Evolutionary conservation across 495 filamentous ascomycete genomes (phyloP).

Genomic region (Daldinia grandis): DNA sequence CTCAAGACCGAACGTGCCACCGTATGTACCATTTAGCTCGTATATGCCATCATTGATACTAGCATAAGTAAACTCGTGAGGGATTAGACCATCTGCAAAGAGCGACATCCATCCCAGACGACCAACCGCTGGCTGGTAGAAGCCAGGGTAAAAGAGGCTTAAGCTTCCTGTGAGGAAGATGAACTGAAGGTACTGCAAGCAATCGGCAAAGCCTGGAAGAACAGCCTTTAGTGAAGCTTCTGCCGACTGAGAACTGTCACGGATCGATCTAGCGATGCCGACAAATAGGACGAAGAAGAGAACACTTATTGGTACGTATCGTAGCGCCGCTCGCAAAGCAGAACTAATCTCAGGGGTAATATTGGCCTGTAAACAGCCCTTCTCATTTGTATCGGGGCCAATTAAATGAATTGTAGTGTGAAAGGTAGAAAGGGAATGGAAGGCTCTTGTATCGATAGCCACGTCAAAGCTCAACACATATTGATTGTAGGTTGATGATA

Average conservation of each 20-base stretch:
- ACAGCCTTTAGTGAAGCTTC: neutral
- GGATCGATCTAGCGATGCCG: neutral
- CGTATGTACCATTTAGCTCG: conserved; percentile 31
- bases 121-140: conserved; percentile 50
- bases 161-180: conserved; percentile 75
- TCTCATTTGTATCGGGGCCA: neutral
- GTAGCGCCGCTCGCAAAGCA: neutral
- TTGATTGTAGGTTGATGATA: neutral
- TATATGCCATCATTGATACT: conserved; percentile 27
- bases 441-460: neutral
- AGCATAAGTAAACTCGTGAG: conserved; percentile 55
- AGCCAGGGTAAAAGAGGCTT: conserved; percentile 77
- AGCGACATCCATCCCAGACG: neutral
- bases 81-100: neutral
- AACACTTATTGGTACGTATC: neutral
- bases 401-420: neutral
- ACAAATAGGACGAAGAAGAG: neutral
- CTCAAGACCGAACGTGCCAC: conserved; percentile 30
- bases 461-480: neutral
- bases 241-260: neutral
- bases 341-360: neutral
- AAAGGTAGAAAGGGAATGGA: neutral
- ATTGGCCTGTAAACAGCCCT: neutral
- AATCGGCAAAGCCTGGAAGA: conserved; percentile 46
- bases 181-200: conserved; percentile 82